A percentile compares a stretch with the other conserved stretches of the same genome.
phyloP scores from a whole-genome alignment of 768 basidiomycete genomes.

The Boletus pseudopeckii region DNA sequence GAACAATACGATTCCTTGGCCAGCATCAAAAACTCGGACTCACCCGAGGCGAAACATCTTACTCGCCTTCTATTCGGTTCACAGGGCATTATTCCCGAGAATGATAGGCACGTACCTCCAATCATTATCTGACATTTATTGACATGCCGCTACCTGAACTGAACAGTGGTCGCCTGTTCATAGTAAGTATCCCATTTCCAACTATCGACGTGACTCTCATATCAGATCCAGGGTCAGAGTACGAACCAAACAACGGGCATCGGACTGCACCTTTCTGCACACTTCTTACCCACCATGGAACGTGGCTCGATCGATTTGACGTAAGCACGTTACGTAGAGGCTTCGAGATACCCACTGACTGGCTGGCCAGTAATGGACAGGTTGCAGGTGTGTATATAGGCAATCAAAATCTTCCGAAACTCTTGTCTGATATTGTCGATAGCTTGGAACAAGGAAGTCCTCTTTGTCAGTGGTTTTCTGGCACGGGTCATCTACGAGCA shows the following conservation, averaged over 20 bases:
- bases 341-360: not conserved
- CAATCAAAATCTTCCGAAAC: not conserved
- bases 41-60: not conserved
- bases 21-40: not conserved
- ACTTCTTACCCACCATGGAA: constrained; percentile 95
- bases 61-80: not conserved
- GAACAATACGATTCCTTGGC: not conserved
- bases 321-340: constrained; percentile 38
- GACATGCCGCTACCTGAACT: not conserved
- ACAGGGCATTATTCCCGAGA: constrained; percentile 4
- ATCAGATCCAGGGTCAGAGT: constrained; percentile 63
- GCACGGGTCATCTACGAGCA: constrained; percentile 81
- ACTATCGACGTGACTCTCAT: not conserved
- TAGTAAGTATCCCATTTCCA: not conserved
- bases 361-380: constrained; percentile 65
- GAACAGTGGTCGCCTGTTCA: constrained; percentile 13
- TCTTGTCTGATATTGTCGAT: not conserved
- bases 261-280: constrained; percentile 57
- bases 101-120: not conserved
- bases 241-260: constrained; percentile 89
- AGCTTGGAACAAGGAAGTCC: constrained; percentile 90
- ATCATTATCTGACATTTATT: not conserved
- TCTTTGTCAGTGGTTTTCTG: constrained; percentile 79
- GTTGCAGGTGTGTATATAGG: constrained; percentile 55
- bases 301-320: constrained; percentile 87